These are phyloP conservation scores for Dipodascopsis tothii DNA, from an alignment of 805 yeast species.

Conservation along the genomic window DNA sequence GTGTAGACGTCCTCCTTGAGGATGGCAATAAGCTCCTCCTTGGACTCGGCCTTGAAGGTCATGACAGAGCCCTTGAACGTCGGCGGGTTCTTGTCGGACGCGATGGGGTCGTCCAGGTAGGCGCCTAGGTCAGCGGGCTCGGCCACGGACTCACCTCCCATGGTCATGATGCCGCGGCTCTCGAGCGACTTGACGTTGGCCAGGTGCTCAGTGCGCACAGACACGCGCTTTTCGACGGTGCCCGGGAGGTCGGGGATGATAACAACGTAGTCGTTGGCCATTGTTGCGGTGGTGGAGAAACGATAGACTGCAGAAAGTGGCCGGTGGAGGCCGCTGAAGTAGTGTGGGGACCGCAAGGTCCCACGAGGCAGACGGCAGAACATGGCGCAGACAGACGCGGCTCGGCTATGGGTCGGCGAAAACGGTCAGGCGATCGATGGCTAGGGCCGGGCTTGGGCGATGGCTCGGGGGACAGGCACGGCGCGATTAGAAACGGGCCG, in stretches of 20 bases:
- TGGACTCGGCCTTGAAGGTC: constrained; percentile 55
- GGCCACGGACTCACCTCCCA: constrained; percentile 28
- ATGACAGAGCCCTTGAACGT: constrained; percentile 62
- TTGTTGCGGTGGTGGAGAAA: constrained; percentile 1
- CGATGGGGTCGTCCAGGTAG: constrained; percentile 16
- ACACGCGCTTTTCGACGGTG: constrained; percentile 31
- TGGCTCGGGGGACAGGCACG: too few relatives aligned
- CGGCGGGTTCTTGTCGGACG: constrained; percentile 16
- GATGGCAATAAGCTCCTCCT: constrained; percentile 57
- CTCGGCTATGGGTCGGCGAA: too few relatives aligned
- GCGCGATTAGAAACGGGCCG: too few relatives aligned
- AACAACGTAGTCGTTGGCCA: constrained; percentile 50
- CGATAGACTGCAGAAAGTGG: too few relatives aligned
- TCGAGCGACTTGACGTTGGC: constrained; percentile 29
- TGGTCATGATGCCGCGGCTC: constrained; percentile 34
- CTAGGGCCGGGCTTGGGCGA: too few relatives aligned
- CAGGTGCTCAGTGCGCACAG: constrained; percentile 40
- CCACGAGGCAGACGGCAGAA: too few relatives aligned
- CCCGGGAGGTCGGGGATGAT: constrained; percentile 64
- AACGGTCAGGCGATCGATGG: too few relatives aligned
- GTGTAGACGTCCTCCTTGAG: constrained; percentile 58
- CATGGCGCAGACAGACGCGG: too few relatives aligned
- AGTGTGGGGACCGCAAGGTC: too few relatives aligned
- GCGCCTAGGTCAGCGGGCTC: constrained; percentile 6
- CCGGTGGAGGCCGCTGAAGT: too few relatives aligned